Evolutionary conservation across 768 basidiomycete genomes (phyloP).

Genomic region (Baorangia bicolor): DNA sequence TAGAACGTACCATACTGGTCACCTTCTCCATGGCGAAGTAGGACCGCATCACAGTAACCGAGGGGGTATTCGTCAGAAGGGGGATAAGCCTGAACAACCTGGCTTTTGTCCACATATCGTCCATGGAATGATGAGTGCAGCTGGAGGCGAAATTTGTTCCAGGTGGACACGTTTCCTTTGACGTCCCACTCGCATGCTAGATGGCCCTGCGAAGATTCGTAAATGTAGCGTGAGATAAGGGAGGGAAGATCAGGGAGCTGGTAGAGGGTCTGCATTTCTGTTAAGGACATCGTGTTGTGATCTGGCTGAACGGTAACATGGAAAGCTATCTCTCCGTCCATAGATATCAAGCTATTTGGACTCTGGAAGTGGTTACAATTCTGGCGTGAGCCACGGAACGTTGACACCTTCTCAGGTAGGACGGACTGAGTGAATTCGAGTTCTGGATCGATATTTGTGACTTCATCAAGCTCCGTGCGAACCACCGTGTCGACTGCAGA

Average conservation of each 20-base stretch:
- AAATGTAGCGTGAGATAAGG: background rate
- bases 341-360: background rate
- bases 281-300: background rate
- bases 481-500: background rate
- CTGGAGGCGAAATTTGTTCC: background rate
- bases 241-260: background rate
- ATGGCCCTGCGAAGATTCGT: background rate
- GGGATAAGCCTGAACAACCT: background rate
- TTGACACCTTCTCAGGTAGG: background rate
- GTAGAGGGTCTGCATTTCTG: background rate
- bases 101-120: background rate
- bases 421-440: background rate
- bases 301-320: background rate
- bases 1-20: background rate
- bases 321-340: background rate
- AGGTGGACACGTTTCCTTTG: background rate
- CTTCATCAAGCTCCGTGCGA: background rate
- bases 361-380: background rate
- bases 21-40: background rate
- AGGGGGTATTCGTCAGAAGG: background rate
- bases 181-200: background rate
- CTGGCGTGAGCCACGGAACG: too few relatives aligned
- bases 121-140: background rate
- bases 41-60: background rate
- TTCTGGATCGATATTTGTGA: background rate